Evolutionary conservation across 2,329 filamentous ascomycete species (phyloP), one percentile per base, ranked within the genome.

Genomic region (Colletotrichum sp.): DNA sequence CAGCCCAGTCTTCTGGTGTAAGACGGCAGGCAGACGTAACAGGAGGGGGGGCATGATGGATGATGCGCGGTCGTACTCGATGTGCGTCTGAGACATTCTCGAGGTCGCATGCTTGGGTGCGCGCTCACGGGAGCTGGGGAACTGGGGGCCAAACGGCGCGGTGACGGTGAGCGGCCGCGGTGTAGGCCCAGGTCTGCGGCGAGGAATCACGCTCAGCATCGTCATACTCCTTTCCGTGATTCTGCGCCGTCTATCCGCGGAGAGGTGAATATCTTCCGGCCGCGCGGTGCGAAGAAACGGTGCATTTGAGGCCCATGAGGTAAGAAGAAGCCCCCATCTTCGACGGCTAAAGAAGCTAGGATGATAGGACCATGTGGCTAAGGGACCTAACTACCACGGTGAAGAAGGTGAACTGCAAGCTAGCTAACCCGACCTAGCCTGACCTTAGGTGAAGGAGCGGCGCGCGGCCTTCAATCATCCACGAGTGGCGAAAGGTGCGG

Each of bases 21-120:
- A 69, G 55, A 69, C 36, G 64, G 26, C 63, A 60, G 49, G 52
- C 70, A 49, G 63, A 32, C 63, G 18, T 1, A 62, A 8, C 13
- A 1, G 13, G 12, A 36, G 8, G 66, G 8, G 26, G 32, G 32
- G 62, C 34, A 39, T 32, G 21, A 24, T 16, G 36, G 60, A 24
- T 64, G 44, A 52, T 49, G 44, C 36, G 30, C 16, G 16, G 30
- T 69, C 13, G 59, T 63, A 30, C 44, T 52, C n/a, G 44, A 52
- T 52, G 44, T 30, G 21, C 71, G 76, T 76, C 75, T 76, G 13
- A 76, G 76, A 77, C 73, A 76, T 26, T 71, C 44, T n/a, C 24
- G 32, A 52, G 55, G 63, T 55, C 64, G 72, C 72, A 71, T 68
- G 75, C 63, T 71, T 77, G 60, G 18, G 62, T 59, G 28, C 52